Percentiles rank a stretch among this genome's conserved stretches.
Evolutionary conservation across 768 basidiomycete genomes (phyloP).

Genomic region (Rhizopogon vulgaris): DNA sequence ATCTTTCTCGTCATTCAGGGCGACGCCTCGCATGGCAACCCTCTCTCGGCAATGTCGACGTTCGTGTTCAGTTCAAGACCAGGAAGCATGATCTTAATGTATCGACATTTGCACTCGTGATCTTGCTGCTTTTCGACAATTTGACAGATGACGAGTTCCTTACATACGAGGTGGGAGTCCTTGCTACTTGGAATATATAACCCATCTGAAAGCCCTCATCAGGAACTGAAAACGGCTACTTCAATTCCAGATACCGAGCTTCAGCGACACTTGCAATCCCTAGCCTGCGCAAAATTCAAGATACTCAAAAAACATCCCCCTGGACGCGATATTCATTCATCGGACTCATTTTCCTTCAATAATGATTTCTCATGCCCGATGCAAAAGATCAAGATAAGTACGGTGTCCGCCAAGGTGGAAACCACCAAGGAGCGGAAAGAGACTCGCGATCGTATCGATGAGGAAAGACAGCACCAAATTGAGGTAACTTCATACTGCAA

Average conservation of each 20-base stretch:
- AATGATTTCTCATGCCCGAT: slow-evolving; percentile 70
- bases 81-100: slow-evolving; percentile 88
- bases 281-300: slow-evolving; percentile 93
- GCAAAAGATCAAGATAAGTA: slow-evolving; percentile 90
- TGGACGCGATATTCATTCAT: slow-evolving; percentile 69
- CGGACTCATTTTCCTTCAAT: slow-evolving; percentile 91
- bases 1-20: slow-evolving; percentile 84
- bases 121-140: slow-evolving; percentile 83
- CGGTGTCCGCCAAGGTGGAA: slow-evolving; percentile 84
- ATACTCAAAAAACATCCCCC: slow-evolving; percentile 88
- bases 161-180: slow-evolving; percentile 59
- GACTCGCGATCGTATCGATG: slow-evolving; percentile 85
- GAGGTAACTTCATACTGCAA: slow-evolving; percentile 50
- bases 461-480: slow-evolving; percentile 83
- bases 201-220: neutral
- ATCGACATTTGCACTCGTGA: slow-evolving; percentile 81
- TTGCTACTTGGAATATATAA: neutral
- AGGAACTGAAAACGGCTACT: slow-evolving; percentile 85
- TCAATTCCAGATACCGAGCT: slow-evolving; percentile 71
- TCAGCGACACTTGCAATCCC: slow-evolving; percentile 88
- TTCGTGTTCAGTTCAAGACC: slow-evolving; percentile 74
- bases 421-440: slow-evolving; percentile 82
- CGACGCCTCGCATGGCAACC: slow-evolving; percentile 90
- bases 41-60: slow-evolving; percentile 84
- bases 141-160: slow-evolving; percentile 61